phyloP scores from a whole-genome alignment of 192 early-diverging fungal species.

The Backusella morwellensis region DNA sequence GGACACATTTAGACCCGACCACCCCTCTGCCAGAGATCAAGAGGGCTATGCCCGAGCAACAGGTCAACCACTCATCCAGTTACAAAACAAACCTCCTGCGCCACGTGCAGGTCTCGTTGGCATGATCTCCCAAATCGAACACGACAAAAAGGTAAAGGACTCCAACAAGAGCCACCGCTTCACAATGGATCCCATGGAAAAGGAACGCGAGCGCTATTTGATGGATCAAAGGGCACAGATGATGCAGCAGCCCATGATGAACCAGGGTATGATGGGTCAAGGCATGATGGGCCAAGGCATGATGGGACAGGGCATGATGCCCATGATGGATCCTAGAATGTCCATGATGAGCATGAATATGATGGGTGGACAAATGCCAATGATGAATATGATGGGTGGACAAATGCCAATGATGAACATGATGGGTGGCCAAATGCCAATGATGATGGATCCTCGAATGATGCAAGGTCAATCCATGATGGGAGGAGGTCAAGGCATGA shows the following conservation, averaged over 20 bases:
- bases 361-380: conserved; percentile 20
- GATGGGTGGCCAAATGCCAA: conserved; percentile 14
- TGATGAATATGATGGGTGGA: conserved; percentile 13
- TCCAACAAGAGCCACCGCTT: conserved; percentile 14
- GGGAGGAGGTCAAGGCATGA: conserved; percentile 8
- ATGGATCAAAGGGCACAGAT: conserved; percentile 33
- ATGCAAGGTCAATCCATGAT: conserved; percentile 19
- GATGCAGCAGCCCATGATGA: conserved; percentile 10
- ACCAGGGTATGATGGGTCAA: not conserved
- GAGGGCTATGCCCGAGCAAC: conserved; percentile 33
- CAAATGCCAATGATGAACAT: conserved; percentile 24
- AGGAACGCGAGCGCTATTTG: conserved; percentile 30
- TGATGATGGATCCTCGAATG: conserved; percentile 36
- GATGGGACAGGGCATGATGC: conserved; percentile 19
- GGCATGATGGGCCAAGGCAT: conserved; percentile 7
- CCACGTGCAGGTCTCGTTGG: conserved; percentile 38
- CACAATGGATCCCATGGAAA: conserved; percentile 32
- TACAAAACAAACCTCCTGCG: conserved; percentile 36
- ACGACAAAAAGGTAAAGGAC: conserved; percentile 28
- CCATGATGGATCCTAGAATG: conserved; percentile 20
- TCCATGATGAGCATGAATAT: conserved; percentile 15
- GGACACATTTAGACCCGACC: conserved; percentile 32
- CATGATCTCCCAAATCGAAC: conserved; percentile 40
- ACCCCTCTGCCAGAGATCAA: conserved; percentile 34
- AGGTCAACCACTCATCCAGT: conserved; percentile 32